phyloP scores from a whole-genome alignment of 2,329 filamentous ascomycete genomes.

The Aspergillus fructus region DNA sequence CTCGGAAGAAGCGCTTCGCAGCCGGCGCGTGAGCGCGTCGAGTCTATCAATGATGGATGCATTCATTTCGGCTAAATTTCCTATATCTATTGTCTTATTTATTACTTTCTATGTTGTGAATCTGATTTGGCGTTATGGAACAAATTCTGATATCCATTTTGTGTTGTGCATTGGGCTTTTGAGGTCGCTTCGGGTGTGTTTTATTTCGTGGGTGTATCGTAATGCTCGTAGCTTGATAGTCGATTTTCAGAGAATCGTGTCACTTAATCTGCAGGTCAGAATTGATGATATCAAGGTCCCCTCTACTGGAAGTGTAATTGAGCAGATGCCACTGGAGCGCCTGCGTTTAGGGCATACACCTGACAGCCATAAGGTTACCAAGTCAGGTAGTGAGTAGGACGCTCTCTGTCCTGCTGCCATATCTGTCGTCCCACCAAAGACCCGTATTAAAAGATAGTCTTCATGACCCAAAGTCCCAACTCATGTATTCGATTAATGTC shows the following conservation, averaged over 20 bases:
- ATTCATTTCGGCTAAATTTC: background rate
- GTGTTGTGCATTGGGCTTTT: background rate
- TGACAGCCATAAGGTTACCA: no score
- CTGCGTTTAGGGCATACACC: background rate
- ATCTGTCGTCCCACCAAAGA: no score
- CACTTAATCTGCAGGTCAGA: background rate
- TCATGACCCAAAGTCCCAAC: no score
- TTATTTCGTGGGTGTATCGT: background rate
- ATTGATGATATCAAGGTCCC: background rate
- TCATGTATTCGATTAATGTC: no score
- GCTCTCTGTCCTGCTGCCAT: no score
- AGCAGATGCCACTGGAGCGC: background rate
- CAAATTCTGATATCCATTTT: constrained; percentile 4
- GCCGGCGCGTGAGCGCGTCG: constrained; percentile 24
- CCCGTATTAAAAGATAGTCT: no score
- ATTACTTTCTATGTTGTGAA: constrained; percentile 7
- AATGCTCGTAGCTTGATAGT: background rate
- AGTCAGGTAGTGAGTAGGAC: no score
- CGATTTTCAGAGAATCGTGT: background rate
- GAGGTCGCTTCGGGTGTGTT: background rate
- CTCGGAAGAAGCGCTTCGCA: constrained; percentile 49
- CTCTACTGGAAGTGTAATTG: background rate
- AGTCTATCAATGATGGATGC: background rate
- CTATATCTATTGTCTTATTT: constrained; percentile 6
- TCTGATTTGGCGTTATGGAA: constrained; percentile 8